Percentiles rank a stretch among this genome's conserved stretches.
phyloP scores from a whole-genome alignment of 352 stramenopile genomes.

The Salisapilia sapeloensis region DNA sequence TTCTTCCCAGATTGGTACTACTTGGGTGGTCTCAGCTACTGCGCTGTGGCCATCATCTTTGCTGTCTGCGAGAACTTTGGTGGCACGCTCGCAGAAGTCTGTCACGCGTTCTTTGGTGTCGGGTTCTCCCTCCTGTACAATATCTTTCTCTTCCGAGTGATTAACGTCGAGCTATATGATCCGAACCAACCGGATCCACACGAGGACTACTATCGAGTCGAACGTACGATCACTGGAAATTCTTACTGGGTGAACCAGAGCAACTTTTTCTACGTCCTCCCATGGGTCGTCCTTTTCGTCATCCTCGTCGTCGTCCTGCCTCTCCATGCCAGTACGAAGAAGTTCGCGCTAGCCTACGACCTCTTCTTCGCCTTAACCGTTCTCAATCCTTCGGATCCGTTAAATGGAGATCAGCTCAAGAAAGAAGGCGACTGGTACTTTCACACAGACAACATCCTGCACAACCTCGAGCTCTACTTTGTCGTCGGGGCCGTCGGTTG shows the following conservation, averaged over 20 bases:
- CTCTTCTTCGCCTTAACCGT: slow-evolving; percentile 56
- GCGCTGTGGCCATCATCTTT: slow-evolving; percentile 57
- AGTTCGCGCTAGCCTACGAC: slow-evolving; percentile 59
- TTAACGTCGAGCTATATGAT: slow-evolving; percentile 23
- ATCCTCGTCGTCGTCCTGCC: slow-evolving; percentile 38
- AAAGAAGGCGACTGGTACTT: slow-evolving; percentile 25
- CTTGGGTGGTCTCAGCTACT: slow-evolving; percentile 36
- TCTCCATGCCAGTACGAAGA: slow-evolving; percentile 52
- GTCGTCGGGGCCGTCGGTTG: slow-evolving; percentile 38
- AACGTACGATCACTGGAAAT: slow-evolving; percentile 14
- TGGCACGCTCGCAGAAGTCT: slow-evolving; percentile 44
- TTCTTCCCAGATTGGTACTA: slow-evolving; percentile 50
- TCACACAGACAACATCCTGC: slow-evolving; percentile 30
- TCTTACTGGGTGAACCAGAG: slow-evolving; percentile 47
- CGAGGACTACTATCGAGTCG: slow-evolving; percentile 13
- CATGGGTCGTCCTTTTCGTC: slow-evolving; percentile 43
- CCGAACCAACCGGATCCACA: slow-evolving; percentile 17
- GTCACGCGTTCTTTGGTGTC: slow-evolving; percentile 52
- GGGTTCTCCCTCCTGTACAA: slow-evolving; percentile 62
- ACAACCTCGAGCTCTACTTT: slow-evolving; percentile 50
- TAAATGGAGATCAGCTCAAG: slow-evolving; percentile 23
- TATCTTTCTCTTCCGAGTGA: slow-evolving; percentile 32
- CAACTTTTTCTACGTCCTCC: slow-evolving; percentile 34
- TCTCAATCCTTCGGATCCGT: slow-evolving; percentile 46
- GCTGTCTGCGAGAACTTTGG: slow-evolving; percentile 34